Evolutionary conservation across 208 protist species (phyloP).

Genomic region (Leishmania braziliensis): DNA sequence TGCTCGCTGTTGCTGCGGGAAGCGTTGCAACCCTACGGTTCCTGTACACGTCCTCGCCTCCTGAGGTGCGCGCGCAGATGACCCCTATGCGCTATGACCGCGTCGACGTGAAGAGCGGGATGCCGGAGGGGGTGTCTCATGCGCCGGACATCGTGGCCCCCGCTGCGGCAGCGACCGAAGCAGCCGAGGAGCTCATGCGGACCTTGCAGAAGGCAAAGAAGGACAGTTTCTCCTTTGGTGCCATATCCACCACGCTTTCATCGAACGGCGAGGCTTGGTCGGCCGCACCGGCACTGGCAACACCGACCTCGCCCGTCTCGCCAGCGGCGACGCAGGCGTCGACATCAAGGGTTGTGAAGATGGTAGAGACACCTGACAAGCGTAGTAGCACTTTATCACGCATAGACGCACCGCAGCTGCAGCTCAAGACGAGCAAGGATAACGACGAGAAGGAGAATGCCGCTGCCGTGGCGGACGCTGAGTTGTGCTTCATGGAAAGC

Average conservation of each 20-base stretch:
- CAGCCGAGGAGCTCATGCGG: neutral
- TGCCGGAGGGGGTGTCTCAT: conserved; percentile 51
- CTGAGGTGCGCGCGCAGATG: conserved; percentile 30
- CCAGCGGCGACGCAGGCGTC: neutral
- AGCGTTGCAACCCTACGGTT: conserved; percentile 44
- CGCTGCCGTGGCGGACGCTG: conserved; percentile 6
- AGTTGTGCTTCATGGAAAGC: conserved; percentile 30
- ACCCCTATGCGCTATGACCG: conserved; percentile 73
- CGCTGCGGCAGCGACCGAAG: neutral
- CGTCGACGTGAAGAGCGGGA: conserved; percentile 62
- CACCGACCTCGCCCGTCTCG: neutral
- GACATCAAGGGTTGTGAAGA: neutral
- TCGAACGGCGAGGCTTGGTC: neutral
- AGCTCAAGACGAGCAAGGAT: neutral
- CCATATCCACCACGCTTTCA: neutral
- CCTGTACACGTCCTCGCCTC: conserved; percentile 29
- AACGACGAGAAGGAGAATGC: neutral
- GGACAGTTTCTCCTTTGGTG: neutral
- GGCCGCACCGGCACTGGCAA: neutral
- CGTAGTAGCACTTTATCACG: neutral
- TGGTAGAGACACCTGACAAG: neutral
- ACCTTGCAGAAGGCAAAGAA: neutral
- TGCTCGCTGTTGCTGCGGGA: conserved; percentile 72
- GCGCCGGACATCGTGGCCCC: neutral
- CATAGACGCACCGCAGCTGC: neutral